A percentile compares a stretch with the other conserved stretches of the same genome.
phyloP scores from a whole-genome alignment of 1,284 basidiomycete genomes.

The Fomitopsis pinicola region DNA sequence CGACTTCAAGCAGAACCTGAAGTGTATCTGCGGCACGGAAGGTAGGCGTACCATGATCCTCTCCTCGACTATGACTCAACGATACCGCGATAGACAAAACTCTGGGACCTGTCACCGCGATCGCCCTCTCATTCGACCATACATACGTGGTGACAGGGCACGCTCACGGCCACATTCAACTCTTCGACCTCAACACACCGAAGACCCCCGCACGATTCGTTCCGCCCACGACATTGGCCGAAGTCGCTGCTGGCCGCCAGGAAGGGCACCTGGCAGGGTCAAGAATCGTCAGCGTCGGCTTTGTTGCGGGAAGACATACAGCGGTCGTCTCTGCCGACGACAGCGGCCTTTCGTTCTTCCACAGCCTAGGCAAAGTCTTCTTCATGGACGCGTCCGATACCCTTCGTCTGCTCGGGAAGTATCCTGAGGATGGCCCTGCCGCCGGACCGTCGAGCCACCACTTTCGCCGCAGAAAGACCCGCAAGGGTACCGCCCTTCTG shows the following conservation, averaged over 20 bases:
- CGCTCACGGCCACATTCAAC: conserved; percentile 77
- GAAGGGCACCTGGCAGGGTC: conserved; percentile 92
- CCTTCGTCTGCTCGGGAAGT: conserved; percentile 89
- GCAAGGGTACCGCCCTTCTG: conserved; percentile 61
- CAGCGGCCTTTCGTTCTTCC: conserved; percentile 90
- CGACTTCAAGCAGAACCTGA: conserved; percentile 86
- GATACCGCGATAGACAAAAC: conserved; percentile 40
- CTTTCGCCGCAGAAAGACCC: conserved; percentile 29
- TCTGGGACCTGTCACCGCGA: conserved; percentile 82
- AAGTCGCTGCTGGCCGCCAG: conserved; percentile 77
- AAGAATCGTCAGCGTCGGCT: conserved; percentile 83
- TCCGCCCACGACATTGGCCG: conserved; percentile 61
- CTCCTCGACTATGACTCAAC: background rate
- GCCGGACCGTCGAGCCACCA: conserved; percentile 13
- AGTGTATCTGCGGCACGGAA: conserved; percentile 73
- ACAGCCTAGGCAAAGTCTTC: conserved; percentile 90
- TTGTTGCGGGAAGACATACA: conserved; percentile 93
- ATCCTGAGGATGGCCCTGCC: conserved; percentile 54
- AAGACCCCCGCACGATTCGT: conserved; percentile 67
- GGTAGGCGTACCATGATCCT: conserved; percentile 46
- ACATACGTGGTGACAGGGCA: conserved; percentile 93
- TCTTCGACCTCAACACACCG: conserved; percentile 82
- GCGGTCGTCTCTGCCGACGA: conserved; percentile 93
- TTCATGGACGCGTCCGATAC: conserved; percentile 96
- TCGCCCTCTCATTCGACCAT: conserved; percentile 91